Conservation (phyloP, 2,329 filamentous ascomycete species). For the Fusarium agapanthi region DNA sequence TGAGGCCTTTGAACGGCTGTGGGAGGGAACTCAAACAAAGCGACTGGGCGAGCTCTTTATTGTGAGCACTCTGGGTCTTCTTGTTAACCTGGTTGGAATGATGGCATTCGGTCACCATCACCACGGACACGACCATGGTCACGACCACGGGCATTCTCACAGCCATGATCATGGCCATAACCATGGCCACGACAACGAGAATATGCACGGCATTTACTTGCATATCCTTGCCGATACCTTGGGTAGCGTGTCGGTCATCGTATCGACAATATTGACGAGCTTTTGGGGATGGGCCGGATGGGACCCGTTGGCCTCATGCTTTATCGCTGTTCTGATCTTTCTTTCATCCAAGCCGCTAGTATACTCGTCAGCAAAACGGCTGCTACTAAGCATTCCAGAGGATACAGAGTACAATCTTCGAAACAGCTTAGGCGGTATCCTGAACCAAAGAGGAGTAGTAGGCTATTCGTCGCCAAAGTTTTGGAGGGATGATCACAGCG, state of each 20-base stretch:
- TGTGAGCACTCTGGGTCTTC: slow-evolving; percentile 84
- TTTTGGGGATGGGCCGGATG: slow-evolving; percentile 91
- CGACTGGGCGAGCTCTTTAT: slow-evolving; percentile 86
- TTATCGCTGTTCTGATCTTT: slow-evolving; percentile 94
- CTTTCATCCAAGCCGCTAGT: slow-evolving; percentile 91
- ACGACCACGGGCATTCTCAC: slow-evolving; percentile 48
- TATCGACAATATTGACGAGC: slow-evolving; percentile 87
- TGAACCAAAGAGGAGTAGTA: slow-evolving; percentile 82
- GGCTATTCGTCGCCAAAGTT: slow-evolving; percentile 89
- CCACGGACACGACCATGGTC: slow-evolving; percentile 58
- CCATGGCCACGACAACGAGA: slow-evolving; percentile 83
- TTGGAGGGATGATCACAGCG: slow-evolving; percentile 81
- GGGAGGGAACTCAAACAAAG: slow-evolving; percentile 84
- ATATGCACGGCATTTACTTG: slow-evolving; percentile 97
- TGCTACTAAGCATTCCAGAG: slow-evolving; percentile 86
- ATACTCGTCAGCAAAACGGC: slow-evolving; percentile 79
- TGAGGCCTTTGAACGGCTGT: slow-evolving; percentile 88
- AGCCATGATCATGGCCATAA: slow-evolving; percentile 46
- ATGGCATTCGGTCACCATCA: slow-evolving; percentile 80
- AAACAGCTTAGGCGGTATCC: slow-evolving; percentile 84
- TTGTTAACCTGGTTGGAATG: slow-evolving; percentile 93
- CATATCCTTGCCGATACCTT: slow-evolving; percentile 95
- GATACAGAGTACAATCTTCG: slow-evolving; percentile 88
- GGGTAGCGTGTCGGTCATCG: slow-evolving; percentile 92
- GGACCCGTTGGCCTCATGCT: slow-evolving; percentile 91